These are phyloP conservation scores for Botryotinia convoluta DNA, from an alignment of 2,329 filamentous ascomycete genomes.

Conservation along the genomic window DNA sequence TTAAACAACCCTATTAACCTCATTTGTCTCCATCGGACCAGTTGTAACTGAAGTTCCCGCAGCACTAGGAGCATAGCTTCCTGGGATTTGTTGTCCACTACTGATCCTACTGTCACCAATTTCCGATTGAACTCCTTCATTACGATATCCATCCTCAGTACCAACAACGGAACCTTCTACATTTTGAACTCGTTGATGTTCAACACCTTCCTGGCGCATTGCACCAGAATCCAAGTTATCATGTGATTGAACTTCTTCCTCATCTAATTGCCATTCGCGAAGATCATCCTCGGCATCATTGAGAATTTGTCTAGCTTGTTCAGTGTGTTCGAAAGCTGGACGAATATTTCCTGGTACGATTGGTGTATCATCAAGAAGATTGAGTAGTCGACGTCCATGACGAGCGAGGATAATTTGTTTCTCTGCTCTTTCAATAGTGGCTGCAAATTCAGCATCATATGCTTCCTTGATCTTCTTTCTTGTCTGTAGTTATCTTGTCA, in stretches of 20 bases:
- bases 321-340: slow-evolving; percentile 61
- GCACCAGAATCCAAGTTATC: background rate
- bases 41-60: slow-evolving; percentile 12
- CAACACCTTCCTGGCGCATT: background rate
- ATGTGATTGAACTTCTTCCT: slow-evolving; percentile 32
- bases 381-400: slow-evolving; percentile 80
- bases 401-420: slow-evolving; percentile 94
- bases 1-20: background rate
- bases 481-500: slow-evolving; percentile 54
- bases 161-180: slow-evolving; percentile 8
- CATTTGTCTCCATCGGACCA: slow-evolving; percentile 8
- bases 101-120: slow-evolving; percentile 10
- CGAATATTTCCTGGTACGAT: slow-evolving; percentile 82
- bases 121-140: slow-evolving; percentile 9
- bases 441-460: slow-evolving; percentile 82
- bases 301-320: slow-evolving; percentile 76
- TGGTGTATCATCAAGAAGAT: slow-evolving; percentile 84
- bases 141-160: background rate
- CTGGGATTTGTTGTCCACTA: slow-evolving; percentile 12
- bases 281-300: slow-evolving; percentile 92
- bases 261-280: slow-evolving; percentile 60
- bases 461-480: slow-evolving; percentile 95
- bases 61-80: slow-evolving; percentile 15
- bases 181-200: background rate
- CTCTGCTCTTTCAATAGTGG: slow-evolving; percentile 92